These are phyloP conservation scores for Metrosideros polymorpha DNA, from an alignment of 441 rosid species.

Conservation along the genomic window DNA sequence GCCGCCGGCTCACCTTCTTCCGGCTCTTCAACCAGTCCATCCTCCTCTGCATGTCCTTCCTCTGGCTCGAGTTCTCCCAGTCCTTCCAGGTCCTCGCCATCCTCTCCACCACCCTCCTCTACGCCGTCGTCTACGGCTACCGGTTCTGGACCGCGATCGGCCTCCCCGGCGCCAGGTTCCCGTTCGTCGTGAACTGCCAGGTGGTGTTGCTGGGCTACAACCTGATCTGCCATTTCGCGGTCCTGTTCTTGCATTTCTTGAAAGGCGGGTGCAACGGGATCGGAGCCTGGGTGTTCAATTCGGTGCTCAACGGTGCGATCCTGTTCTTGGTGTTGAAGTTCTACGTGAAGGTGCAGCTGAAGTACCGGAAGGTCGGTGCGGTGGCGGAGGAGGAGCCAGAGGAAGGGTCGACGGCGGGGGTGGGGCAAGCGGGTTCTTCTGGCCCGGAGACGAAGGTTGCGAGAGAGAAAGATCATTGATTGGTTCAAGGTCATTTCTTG, in stretches of 20 bases:
- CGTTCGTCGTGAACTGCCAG: conserved; percentile 6
- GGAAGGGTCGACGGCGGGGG: background rate
- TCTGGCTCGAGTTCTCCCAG: conserved; percentile 17
- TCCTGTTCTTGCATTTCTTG: conserved; percentile 5
- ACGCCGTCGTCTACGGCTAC: conserved; percentile 11
- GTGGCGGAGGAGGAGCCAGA: background rate
- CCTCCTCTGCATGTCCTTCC: conserved; percentile 12
- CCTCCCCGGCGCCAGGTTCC: conserved; percentile 10
- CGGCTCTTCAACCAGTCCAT: conserved; percentile 12
- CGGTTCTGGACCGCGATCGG: conserved; percentile 17
- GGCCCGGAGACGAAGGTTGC: background rate
- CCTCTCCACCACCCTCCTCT: conserved; percentile 12
- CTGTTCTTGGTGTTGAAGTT: background rate
- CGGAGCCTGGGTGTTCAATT: conserved; percentile 7
- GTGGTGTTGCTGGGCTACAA: background rate
- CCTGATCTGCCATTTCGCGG: conserved; percentile 8
- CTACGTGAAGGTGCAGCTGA: background rate
- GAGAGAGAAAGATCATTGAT: background rate
- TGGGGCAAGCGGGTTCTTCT: background rate
- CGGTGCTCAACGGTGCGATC: background rate
- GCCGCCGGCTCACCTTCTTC: conserved; percentile 8
- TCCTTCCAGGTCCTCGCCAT: conserved; percentile 16
- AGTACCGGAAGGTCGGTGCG: background rate
- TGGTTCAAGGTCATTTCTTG: background rate
- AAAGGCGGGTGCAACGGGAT: conserved; percentile 18